Evolutionary conservation across 805 yeast genomes (phyloP).

Genomic region (Candida chauliodis): DNA sequence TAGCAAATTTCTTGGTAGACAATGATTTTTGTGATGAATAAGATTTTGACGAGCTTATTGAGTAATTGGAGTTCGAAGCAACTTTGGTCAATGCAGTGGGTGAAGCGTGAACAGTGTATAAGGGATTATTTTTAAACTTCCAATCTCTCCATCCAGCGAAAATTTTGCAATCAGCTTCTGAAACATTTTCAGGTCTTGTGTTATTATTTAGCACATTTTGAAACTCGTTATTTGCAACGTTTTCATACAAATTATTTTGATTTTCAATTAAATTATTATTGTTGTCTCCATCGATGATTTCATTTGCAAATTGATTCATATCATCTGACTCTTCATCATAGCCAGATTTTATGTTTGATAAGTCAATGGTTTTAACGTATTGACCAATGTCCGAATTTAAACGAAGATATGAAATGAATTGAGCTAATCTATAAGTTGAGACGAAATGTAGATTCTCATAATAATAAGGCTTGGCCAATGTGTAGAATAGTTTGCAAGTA

Average conservation of each 20-base stretch:
- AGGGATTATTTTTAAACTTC: conserved; percentile 72
- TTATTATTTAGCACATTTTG: conserved; percentile 5
- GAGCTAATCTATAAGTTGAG: conserved; percentile 77
- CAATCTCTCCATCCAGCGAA: conserved; percentile 91
- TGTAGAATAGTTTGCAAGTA: conserved; percentile 49
- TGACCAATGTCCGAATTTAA: conserved; percentile 52
- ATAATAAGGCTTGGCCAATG: conserved; percentile 49
- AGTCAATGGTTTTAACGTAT: conserved; percentile 54
- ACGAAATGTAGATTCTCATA: conserved; percentile 55
- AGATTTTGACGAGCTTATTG: conserved; percentile 16
- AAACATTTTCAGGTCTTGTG: conserved; percentile 7
- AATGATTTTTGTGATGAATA: conserved; percentile 15
- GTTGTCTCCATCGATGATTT: conserved; percentile 3
- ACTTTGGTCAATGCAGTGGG: conserved; percentile 16
- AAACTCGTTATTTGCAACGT: conserved; percentile 11
- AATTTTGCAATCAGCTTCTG: conserved; percentile 28
- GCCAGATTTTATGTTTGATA: conserved; percentile 45
- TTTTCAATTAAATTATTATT: background rate
- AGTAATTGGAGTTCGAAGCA: conserved; percentile 16
- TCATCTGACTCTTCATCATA: conserved; percentile 19
- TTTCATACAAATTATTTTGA: background rate
- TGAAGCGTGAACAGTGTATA: conserved; percentile 40
- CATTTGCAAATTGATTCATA: background rate
- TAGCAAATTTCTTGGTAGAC: conserved; percentile 14
- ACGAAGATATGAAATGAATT: conserved; percentile 67